Base-by-base conservation (phyloP, 495 filamentous ascomycete genomes). In the Podospora anserina region DNA sequence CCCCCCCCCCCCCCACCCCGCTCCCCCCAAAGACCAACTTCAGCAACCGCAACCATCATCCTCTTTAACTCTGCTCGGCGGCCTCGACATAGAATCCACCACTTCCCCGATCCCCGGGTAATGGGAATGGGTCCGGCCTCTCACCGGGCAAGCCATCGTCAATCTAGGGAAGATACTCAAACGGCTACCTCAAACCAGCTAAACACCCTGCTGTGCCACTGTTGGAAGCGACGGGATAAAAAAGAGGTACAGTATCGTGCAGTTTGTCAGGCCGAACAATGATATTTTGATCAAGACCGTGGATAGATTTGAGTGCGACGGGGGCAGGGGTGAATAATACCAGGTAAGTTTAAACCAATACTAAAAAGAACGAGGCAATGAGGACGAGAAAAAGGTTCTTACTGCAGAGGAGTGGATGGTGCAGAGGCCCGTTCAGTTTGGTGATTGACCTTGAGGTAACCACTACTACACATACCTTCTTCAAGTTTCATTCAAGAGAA, bases 91-190 rank as follows among this genome's bases (percentile, higher is more conserved):
- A 18, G 70, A 73, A 54, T 66, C 64, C 55, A 58, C 28, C 34
- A 61, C 66, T 19, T 60, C 63, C 30, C 67, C 73, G 44, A 70
- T 69, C 19, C 80, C 79, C 6, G 70, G 66, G 0, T 78, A 80
- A 16, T 81, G 82, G 20, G 77, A 84, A 32, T 90, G 88, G 88
- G 69, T 91, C 16, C 77, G 81, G 34, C 88, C 89, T 0, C 70
- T 88, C 16, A 80, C 79, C 4, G 85, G 87, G 0, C 84, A 86
- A 63, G 82, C 82, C 9, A 85, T 91, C 39, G 78, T 90, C 62
- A 91, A 91, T 65, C 80, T 91, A 0, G 89, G 88, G 78, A 84
- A 86, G 9, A 88, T 85, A 56, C 90, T 90, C 71, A 7, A 84
- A 83, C 63, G 86, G 87, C 6, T 68, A 86, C n/a, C 72, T 90